A percentile compares a stretch with the other conserved stretches of the same genome.
These are phyloP conservation scores for Odontarrhena argentea DNA, from an alignment of 345 rosid species.

Conservation along the genomic window DNA sequence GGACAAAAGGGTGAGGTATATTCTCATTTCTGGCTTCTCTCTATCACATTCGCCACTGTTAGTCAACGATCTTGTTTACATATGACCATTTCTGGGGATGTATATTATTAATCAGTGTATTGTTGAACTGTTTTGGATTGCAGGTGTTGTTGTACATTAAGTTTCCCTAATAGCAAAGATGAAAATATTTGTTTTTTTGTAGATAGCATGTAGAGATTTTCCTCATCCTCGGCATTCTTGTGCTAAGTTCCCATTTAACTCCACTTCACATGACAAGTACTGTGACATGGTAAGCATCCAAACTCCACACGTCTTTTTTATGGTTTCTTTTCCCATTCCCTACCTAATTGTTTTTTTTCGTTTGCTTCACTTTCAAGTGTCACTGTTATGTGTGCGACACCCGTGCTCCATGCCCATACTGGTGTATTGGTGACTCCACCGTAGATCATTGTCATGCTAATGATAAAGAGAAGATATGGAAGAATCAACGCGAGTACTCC, in stretches of 20 bases:
- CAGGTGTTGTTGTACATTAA: slow-evolving; percentile 18
- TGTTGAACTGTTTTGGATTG: background rate
- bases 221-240: slow-evolving; percentile 88
- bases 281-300: slow-evolving; percentile 63
- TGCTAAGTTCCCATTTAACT: slow-evolving; percentile 59
- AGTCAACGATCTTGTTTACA: background rate
- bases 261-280: slow-evolving; percentile 55
- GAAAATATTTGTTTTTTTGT: slow-evolving; percentile 35
- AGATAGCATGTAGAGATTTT: slow-evolving; percentile 92
- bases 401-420: slow-evolving; percentile 68
- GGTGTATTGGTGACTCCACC: slow-evolving; percentile 53
- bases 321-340: background rate
- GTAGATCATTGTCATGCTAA: slow-evolving; percentile 86
- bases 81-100: too few species aligned
- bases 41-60: too few species aligned
- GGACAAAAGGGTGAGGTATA: slow-evolving; percentile 44
- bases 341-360: background rate
- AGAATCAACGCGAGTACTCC: slow-evolving; percentile 50
- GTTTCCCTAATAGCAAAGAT: slow-evolving; percentile 11
- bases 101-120: background rate
- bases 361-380: slow-evolving; percentile 52
- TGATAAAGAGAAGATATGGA: slow-evolving; percentile 67
- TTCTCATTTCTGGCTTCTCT: background rate
- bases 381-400: slow-evolving; percentile 89
- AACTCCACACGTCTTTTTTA: background rate